Evolutionary conservation across 768 basidiomycete species (phyloP), one percentile per base, ranked within the genome.

Genomic region (Macrolepiota fuliginosa): DNA sequence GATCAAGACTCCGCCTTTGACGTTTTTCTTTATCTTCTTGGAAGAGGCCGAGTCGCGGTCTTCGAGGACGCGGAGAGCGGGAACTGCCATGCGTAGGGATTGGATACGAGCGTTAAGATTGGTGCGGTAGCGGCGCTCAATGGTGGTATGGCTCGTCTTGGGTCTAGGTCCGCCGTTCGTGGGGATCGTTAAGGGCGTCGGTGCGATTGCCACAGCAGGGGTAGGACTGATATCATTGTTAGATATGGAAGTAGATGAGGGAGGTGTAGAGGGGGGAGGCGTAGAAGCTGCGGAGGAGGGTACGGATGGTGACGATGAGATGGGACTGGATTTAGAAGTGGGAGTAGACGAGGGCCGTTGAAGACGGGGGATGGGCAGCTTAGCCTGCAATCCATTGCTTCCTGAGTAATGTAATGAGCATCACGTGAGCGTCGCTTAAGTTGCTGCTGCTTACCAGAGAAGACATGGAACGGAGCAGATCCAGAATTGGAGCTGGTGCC

Each of bases 121-220:
- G 1, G 92, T 94, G 59, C 92, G 88, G 72, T 94, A 94, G 45
- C 92, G 83, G 10, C 92, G 83, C 73, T 94, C 92, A 62, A 94
- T 94, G 22, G 92, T 93, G 3, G 92, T 94, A 69, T 94, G 92
- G 66, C 89, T 90, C 0, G 92, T 94, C 75, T 94, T 94, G n/a
- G 88, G 85, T 1, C 88, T 42, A 3, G 40, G 82, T 1, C 73
- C 62, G 19, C 64, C 39, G 63, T 71, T 25, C 36, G 64, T 47
- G 24, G 67, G 47, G 19, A 66, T 62, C 46, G 70, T 61, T 24
- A 60, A 57, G 29, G 61, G 32, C 17, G 58, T 62, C 37, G 47
- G 2, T 49, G 47, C 9, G 24, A 25, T n/a, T 9, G 22, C 19
- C 2, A n/a, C 9, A 4, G 47, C 24, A 1, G 12, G 9, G 7